Base-by-base conservation (phyloP, 2,329 filamentous ascomycete species). In the Exophiala mesophila region DNA sequence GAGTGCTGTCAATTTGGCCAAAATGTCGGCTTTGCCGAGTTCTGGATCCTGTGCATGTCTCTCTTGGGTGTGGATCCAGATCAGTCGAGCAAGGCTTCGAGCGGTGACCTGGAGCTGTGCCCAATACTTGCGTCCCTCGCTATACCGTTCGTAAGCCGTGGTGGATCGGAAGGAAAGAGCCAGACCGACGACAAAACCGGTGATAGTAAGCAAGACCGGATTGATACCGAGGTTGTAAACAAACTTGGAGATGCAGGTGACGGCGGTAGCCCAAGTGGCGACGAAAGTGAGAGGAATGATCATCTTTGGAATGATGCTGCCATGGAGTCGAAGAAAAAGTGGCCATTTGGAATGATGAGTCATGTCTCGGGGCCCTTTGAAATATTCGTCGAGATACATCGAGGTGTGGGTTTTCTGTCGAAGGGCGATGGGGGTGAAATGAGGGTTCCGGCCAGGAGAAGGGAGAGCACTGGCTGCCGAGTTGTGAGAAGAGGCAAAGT, bases 101-200 rank as follows among this genome's bases (percentile, higher is more conserved):
- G 73, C 71, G 3, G 71, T 68, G 19, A 79, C 68, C 29, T 71
- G 69, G 34, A 82, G 59, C 44, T 72, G 68, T 30, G 54, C 78
- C 85, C 54, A 94, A 69, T 60, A 80, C 68, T 67, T 88, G 70
- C 56, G 72, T 67, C 57, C 83, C 49, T 82, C 62, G 73, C 70
- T 41, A 73, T 77, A 54, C 81, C 68, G 77, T 64, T 89, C 85
- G 55, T 89, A 89, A 7, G 85, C 85, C 5, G 83, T 86, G 2
- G 82, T 81, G 50, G 76, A 85, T 45, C 85, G 79, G 67, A 89
- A 88, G 1, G 83, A 87, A 23, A 89, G 72, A n/a, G 81, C 76
- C 45, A 89, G 67, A 76, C 81, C 81, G 61, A 89, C 83, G 46
- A 89, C 82, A 67, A 89, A 88, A 82, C 85, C 85, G 32, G 84